Base-by-base conservation (phyloP, 176 grass and related monocot genomes). In the Typha latifolia region DNA sequence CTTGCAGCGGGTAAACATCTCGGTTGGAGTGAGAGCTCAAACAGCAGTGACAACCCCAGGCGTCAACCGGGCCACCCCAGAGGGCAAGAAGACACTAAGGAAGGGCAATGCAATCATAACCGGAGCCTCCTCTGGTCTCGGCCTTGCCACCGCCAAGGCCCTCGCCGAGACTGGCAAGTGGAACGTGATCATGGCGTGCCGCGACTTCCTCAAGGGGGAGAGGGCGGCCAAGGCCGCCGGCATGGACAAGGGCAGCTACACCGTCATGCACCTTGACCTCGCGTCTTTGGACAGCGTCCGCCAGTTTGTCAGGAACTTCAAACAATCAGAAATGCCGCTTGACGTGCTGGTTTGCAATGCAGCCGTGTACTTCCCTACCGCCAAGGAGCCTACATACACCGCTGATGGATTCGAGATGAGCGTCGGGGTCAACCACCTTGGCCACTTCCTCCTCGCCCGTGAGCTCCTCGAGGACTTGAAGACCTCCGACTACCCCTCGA, bases 341-440 rank as follows among this genome's bases (percentile, higher is more conserved):
- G 94, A 99, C 61, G 94, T 99, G 2, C 74, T 99, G 18, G 94
- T 99, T 56, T 99, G 94, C 84, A 99, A 99, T 74, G 94, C 94
- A 15, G 94, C 94, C 18, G 81, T 93, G 32, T 99, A 99, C 82
- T 83, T 82, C 67, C 94, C 94, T n/a, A 99, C 86, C 5, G 89
- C 89, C 53, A 99, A 90, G 79, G 81, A 99, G 76, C 89, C 94
- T 1, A 79, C 75, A 32, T 92, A 83, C 89, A 99, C 94, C 10
- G 94, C 89, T 14, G 94, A 99, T 49, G 83, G 86, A 8, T 81
- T 99, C 69, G 94, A 99, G 83, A 90, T 99, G 89, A 99, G 94
- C 72, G 94, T 99, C 56, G 94, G 94, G 16, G 85, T 99, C 27
- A 99, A 99, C 78, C 94, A 99, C 74, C 94, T 99, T 24, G 94